phyloP scores from a whole-genome alignment of 441 rosid species.

The Gossypium schwendimanii region DNA sequence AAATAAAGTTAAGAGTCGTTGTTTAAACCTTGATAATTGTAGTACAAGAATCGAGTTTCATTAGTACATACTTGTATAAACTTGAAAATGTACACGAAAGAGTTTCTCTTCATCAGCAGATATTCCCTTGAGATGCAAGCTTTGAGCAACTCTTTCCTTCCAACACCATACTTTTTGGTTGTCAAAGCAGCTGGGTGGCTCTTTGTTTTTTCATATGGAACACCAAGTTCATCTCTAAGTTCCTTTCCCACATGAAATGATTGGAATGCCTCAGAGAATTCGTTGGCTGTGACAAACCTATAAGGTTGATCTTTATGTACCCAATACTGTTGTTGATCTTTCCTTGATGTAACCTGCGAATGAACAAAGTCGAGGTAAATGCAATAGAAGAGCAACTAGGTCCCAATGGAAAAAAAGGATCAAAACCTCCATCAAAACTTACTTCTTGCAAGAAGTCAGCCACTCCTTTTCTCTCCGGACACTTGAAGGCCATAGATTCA shows the following conservation, averaged over 20 bases:
- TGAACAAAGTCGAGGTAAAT: not conserved
- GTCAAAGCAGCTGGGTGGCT: constrained; percentile 74
- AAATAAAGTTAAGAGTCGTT: not conserved
- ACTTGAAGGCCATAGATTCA: constrained; percentile 65
- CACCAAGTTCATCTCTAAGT: constrained; percentile 42
- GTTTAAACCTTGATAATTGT: not conserved
- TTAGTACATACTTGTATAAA: constrained; percentile 42
- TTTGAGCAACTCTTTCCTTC: constrained; percentile 48
- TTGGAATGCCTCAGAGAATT: constrained; percentile 67
- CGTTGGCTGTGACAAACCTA: constrained; percentile 49
- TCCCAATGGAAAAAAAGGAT: not conserved
- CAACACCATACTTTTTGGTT: constrained; percentile 52
- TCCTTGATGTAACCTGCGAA: constrained; percentile 78
- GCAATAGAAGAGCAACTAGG: not conserved
- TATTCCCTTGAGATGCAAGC: constrained; percentile 65
- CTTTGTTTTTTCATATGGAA: constrained; percentile 52
- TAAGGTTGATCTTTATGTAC: constrained; percentile 45
- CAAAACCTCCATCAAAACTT: not conserved
- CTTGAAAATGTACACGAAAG: constrained; percentile 76
- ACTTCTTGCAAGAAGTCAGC: constrained; percentile 83
- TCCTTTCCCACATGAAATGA: constrained; percentile 53
- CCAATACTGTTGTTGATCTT: constrained; percentile 89
- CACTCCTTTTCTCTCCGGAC: constrained; percentile 81
- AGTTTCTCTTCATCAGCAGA: constrained; percentile 84
- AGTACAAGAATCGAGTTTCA: not conserved